Evolutionary conservation across 2,329 filamentous ascomycete genomes (phyloP), one percentile per base, ranked within the genome.

Genomic region (Dothistroma pini): DNA sequence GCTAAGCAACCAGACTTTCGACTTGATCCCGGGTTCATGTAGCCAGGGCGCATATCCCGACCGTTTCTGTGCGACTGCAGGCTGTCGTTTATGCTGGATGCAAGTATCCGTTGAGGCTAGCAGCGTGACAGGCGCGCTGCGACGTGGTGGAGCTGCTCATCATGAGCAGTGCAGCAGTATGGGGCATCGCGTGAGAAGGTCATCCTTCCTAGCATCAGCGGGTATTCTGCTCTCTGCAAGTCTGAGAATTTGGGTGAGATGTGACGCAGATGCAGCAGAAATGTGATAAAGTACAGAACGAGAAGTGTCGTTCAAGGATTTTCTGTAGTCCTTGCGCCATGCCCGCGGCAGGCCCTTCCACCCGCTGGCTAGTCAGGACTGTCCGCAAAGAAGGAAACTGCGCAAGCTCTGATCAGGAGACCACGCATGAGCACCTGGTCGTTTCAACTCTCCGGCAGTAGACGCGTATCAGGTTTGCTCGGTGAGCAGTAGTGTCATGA

Each of bases 321-420:
- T 31, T 32, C 41, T 44, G 32, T 52, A 49, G 49, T 34, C 25
- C 21, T 59, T 54, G 41, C 57, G 56, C 56, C 49, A 58, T 54
- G 32, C 22, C 56, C 57, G 50, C 57, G 57, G 57, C 50, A 32
- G 21, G 25, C 32, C 32, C 57, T 54, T 59, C 57, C 57, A 31
- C 50, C 50, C 57, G 50, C 50, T 25, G 38, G 21, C 51, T 56
- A 59, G 44, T 25, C 57, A 32, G 29, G 41, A 53, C 29, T 21
- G 31, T 21, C 10, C 38, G 57, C 57, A 59, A 51, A 51, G 52
- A 38, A 35, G 29, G 41, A 16, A 7, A 38, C 38, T 49, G 57
- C 58, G 58, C 58, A 60, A 56, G 53, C 58, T 56, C 53, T 50
- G 16, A 56, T 60, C 58, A 56, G 52, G 53, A 60, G 57, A 55